Percentiles rank a stretch among this genome's conserved stretches.
Conservation (phyloP, 306 rosid species). For the Rubus idaeus region DNA sequence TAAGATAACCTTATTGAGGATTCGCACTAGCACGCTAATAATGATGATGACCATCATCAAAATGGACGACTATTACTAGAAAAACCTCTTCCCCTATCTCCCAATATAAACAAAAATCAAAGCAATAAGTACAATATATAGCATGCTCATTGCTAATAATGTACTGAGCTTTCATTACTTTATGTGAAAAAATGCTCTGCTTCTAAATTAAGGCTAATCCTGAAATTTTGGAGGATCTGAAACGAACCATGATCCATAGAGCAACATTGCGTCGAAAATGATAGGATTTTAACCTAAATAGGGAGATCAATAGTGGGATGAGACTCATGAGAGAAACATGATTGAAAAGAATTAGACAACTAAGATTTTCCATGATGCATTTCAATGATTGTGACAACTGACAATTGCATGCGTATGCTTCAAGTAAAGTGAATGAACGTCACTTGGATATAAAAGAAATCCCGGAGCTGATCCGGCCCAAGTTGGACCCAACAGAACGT, state of each 20-base stretch:
- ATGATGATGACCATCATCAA: background rate
- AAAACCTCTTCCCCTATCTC: background rate
- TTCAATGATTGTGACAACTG: conserved; percentile 8
- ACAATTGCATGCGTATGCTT: conserved; percentile 7
- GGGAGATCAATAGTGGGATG: background rate
- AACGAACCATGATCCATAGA: no score
- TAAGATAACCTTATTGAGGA: background rate
- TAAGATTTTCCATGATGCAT: background rate
- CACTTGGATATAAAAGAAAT: conserved; percentile 14
- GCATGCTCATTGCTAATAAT: background rate
- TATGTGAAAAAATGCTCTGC: background rate
- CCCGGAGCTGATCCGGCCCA: conserved; percentile 14
- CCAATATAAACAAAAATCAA: background rate
- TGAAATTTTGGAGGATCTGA: no score
- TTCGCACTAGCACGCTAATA: background rate
- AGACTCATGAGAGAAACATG: background rate
- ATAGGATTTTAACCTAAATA: no score
- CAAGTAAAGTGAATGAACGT: conserved; percentile 26
- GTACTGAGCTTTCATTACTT: background rate
- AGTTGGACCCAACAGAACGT: conserved; percentile 46
- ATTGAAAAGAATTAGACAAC: background rate
- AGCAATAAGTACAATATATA: background rate
- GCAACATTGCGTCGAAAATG: no score
- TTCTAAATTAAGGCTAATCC: background rate
- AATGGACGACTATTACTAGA: background rate